Base-by-base conservation (phyloP, 495 filamentous ascomycete species). In the Penicillium waksmanii region DNA sequence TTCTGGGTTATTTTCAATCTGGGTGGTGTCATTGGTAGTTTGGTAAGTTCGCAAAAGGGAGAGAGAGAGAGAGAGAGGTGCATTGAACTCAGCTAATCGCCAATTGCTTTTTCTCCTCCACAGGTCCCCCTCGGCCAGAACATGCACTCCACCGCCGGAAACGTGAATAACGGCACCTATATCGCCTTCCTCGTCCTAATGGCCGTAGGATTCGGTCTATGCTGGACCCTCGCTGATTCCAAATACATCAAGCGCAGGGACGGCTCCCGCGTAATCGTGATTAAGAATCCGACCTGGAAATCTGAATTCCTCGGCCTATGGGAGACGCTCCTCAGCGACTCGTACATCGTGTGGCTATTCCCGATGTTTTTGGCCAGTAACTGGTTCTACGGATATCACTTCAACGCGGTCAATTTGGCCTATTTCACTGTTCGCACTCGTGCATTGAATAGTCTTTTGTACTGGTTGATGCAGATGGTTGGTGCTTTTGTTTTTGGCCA, bases 1-100 rank as follows among this genome's bases (percentile, higher is more conserved):
- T 97, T 97, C 74, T 97, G 93, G 93, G 85, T 90, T 55, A 96
- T 97, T 65, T 98, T 97, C 82, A 98, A 98, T 73, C 71, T 92
- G 34, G 93, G 94, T 60, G 93, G 86, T 66, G 93, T 96, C 55
- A 91, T 97, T 78, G 94, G 94, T 31, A 87, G 87, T 58, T 80
- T 96, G 77, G 87, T 88, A 76, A 69, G 80, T 61, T 11, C 25
- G 27, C 17, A 35, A 11, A 5, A 5, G 19, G 52, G 38, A 18
- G 27, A 40, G 6, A 43, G 15, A 6, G 17, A 1, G 21, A 21
- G 21, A 21, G 21, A 21, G 21, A 21, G 21, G 21, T 21, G 21
- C 23, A 23, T 23, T 23, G 23, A 47, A 23, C 17, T 47, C 3
- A 27, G 11, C 46, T 48, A 48, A 48, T 48, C 27, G 3, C 27